Base-by-base conservation (phyloP, 306 rosid species). In the Dalbergia cochinchinensis region DNA sequence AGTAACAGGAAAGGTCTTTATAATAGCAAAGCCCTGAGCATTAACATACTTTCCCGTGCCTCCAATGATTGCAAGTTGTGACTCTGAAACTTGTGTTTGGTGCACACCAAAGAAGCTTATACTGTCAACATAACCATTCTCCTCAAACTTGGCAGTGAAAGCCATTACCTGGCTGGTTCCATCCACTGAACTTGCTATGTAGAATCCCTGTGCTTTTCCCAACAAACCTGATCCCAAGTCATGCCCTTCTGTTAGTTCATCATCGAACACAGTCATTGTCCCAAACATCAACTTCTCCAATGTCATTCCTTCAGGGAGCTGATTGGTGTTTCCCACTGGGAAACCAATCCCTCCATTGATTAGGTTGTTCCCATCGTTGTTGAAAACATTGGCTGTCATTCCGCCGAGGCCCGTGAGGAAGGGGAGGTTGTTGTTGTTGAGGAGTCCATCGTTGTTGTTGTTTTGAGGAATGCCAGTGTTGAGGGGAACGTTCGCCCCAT, bases 371-470 rank as follows among this genome's bases (percentile, higher is more conserved):
- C 86, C 82, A 0, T 77, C 87, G 85, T 87, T 90, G 19, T 84
- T 94, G 69, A 89, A 66, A 42, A 92, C 82, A 42, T 80, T 90
- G 0, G 85, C 84, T 0, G 86, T 48, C 58, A 74, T 89, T 3
- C 98, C 97, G 3, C 92, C 71, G 0, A 94, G 91, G 73, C 98
- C 98, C 0, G 94, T 88, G 58, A 91, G 93, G 91, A 94, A 94
- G 0, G 98, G 98, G 5, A 94, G 86, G 65, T 92, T 89, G 85
- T 91, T 94, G 84, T 94, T 92, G 85, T 90, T 80, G 41, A 90
- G 85, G 48, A 89, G 76, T 6, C 98, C 97, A 1, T 76, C 66
- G 74, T 94, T 94, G 88, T 90, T 82, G 72, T 87, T 90, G 83
- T 84, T 88, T 77, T 91, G 84, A 0, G 97, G 93, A 53, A 92